Evolutionary conservation across 495 filamentous ascomycete genomes (phyloP).

Genomic region (Lasiosphaeria hispida): DNA sequence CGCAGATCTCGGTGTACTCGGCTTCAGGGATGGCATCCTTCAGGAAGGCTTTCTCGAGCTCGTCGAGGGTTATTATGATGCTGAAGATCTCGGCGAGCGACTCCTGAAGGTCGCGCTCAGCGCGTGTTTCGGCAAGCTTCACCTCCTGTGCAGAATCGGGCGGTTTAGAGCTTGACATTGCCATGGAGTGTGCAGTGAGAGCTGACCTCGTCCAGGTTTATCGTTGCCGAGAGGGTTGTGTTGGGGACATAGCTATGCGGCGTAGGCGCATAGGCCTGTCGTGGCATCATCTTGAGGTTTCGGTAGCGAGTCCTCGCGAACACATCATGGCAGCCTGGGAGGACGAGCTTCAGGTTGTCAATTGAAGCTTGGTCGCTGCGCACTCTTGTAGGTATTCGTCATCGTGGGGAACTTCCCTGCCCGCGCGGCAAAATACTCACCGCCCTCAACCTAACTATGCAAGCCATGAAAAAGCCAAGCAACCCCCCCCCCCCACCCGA

Average conservation of each 20-base stretch:
- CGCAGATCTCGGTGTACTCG: slow-evolving; percentile 95
- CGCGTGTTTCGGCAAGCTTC: slow-evolving; percentile 78
- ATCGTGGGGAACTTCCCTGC: too few species aligned
- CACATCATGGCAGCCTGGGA: slow-evolving; percentile 15
- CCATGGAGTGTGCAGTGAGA: slow-evolving; percentile 8
- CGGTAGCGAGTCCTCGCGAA: slow-evolving; percentile 1
- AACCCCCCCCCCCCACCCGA: slow-evolving; percentile 3
- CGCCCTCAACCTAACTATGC: background rate
- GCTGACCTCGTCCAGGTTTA: slow-evolving; percentile 84
- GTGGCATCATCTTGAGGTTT: slow-evolving; percentile 40
- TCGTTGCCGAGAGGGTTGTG: slow-evolving; percentile 72
- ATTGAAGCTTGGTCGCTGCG: background rate
- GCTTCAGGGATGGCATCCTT: slow-evolving; percentile 89
- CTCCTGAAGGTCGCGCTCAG: slow-evolving; percentile 89
- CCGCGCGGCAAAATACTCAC: slow-evolving; percentile 5
- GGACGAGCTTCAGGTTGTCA: too few species aligned
- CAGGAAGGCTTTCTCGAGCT: slow-evolving; percentile 93
- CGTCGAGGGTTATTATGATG: slow-evolving; percentile 93
- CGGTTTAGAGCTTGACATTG: background rate
- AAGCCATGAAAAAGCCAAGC: background rate
- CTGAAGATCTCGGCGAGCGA: slow-evolving; percentile 96
- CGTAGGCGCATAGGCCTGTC: slow-evolving; percentile 75
- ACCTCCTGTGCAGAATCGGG: slow-evolving; percentile 63
- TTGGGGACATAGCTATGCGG: slow-evolving; percentile 89
- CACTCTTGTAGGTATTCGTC: too few species aligned